Percentiles rank a stretch among this genome's conserved stretches.
These are phyloP conservation scores for Paxillus involutus DNA, from an alignment of 768 basidiomycete species.

Conservation along the genomic window DNA sequence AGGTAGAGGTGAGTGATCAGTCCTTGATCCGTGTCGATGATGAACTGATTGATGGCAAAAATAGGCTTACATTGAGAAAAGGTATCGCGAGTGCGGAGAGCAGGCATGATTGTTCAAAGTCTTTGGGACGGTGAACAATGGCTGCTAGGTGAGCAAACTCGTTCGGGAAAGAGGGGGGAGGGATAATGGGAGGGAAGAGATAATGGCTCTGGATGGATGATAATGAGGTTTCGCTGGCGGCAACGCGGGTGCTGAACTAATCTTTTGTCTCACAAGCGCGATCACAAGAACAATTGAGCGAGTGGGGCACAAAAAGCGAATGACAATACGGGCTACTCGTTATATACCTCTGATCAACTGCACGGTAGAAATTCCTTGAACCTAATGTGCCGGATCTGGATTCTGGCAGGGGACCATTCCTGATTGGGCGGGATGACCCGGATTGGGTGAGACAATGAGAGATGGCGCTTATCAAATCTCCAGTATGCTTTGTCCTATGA, in stretches of 20 bases:
- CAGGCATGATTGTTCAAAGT: constrained; percentile 63
- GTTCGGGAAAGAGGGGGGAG: constrained; percentile 33
- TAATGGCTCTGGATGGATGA: constrained; percentile 22
- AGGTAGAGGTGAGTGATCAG: constrained; percentile 15
- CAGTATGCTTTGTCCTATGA: constrained; percentile 28
- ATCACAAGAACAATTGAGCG: constrained; percentile 61
- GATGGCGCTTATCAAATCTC: constrained; percentile 32
- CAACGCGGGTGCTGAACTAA: constrained; percentile 44
- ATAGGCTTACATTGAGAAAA: constrained; percentile 45
- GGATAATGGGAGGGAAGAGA: constrained; percentile 30
- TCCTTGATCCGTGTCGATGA: not conserved
- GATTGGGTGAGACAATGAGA: constrained; percentile 34
- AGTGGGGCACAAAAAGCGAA: constrained; percentile 58
- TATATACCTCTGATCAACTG: constrained; percentile 47
- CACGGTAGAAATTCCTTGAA: constrained; percentile 37
- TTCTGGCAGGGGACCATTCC: constrained; percentile 18
- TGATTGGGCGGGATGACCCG: constrained; percentile 22
- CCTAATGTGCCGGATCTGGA: constrained; percentile 22
- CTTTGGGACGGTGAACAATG: constrained; percentile 29
- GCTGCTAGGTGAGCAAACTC: constrained; percentile 34
- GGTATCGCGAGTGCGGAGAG: constrained; percentile 77
- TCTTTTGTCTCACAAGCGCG: constrained; percentile 49
- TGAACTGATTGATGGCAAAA: not conserved
- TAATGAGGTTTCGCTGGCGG: constrained; percentile 44
- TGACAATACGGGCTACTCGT: constrained; percentile 54